A percentile compares a stretch with the other conserved stretches of the same genome.
phyloP scores from a whole-genome alignment of 306 rosid species.

The Gastrolobium bilobum region DNA sequence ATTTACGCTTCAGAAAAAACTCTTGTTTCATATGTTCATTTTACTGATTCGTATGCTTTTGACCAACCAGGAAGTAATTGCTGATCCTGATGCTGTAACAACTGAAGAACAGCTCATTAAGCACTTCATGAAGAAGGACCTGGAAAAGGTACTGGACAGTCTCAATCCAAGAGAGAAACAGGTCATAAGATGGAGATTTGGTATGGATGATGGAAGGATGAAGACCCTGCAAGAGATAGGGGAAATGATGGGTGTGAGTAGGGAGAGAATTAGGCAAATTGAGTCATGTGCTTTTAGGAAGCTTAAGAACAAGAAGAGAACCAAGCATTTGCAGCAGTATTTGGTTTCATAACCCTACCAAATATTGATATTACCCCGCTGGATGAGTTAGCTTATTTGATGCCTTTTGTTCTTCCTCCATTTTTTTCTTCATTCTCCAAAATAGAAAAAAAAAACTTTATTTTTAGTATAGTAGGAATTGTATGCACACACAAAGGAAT shows the following conservation, averaged over 20 bases:
- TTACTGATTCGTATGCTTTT: slow-evolving; percentile 46
- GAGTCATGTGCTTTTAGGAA: slow-evolving; percentile 89
- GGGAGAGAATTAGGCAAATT: slow-evolving; percentile 95
- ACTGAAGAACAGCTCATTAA: slow-evolving; percentile 75
- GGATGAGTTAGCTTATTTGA: slow-evolving; percentile 47
- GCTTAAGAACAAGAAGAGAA: slow-evolving; percentile 92
- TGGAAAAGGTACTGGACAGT: slow-evolving; percentile 78
- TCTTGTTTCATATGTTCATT: slow-evolving; percentile 10
- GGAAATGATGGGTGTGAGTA: slow-evolving; percentile 90
- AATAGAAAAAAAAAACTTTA: slow-evolving; percentile 37
- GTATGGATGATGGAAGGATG: slow-evolving; percentile 97
- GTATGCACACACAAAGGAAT: slow-evolving; percentile 61
- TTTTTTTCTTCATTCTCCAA: slow-evolving; percentile 32
- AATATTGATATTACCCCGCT: slow-evolving; percentile 40
- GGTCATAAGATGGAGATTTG: slow-evolving; percentile 92
- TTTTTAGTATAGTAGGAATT: slow-evolving; percentile 54
- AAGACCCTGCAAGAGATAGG: slow-evolving; percentile 97
- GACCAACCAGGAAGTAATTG: slow-evolving; percentile 77
- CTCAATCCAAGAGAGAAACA: slow-evolving; percentile 86
- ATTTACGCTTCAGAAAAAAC: slow-evolving; percentile 4
- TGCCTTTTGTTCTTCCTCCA: slow-evolving; percentile 38
- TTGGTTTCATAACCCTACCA: slow-evolving; percentile 62
- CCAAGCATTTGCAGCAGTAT: slow-evolving; percentile 89
- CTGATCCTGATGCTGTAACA: slow-evolving; percentile 82
- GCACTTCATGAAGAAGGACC: slow-evolving; percentile 87